Conservation (phyloP, 1,284 basidiomycete genomes). For the Cystobasidium pallidum region DNA sequence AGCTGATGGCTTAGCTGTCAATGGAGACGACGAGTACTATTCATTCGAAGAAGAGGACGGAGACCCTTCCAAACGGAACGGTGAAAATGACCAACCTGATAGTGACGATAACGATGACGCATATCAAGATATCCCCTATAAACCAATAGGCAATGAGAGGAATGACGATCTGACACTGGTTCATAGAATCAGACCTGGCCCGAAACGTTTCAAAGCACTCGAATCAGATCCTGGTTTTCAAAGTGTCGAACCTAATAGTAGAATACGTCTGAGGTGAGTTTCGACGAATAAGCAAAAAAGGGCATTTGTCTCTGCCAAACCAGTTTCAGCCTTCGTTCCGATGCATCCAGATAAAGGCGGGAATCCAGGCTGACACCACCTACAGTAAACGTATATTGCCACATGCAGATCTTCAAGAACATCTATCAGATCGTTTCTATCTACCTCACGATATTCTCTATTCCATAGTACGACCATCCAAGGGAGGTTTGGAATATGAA, state of each 20-base stretch:
- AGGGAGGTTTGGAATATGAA: conserved; percentile 80
- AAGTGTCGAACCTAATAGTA: conserved; percentile 81
- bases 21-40: conserved; percentile 5
- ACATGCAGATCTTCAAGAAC: conserved; percentile 77
- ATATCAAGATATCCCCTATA: conserved; percentile 1
- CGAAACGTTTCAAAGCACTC: conserved; percentile 67
- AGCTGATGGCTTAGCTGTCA: too few species aligned
- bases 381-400: conserved; percentile 70
- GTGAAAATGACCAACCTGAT: background rate
- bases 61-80: background rate
- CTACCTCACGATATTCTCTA: conserved; percentile 85
- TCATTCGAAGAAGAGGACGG: conserved; percentile 18
- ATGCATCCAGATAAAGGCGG: too few species aligned
- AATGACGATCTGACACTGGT: conserved; percentile 62
- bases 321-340: too few species aligned
- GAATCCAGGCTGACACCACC: background rate
- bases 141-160: conserved; percentile 13
- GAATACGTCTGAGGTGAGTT: conserved; percentile 77
- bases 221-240: conserved; percentile 73
- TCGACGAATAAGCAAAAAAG: too few species aligned
- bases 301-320: too few species aligned
- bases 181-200: conserved; percentile 74
- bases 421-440: conserved; percentile 80
- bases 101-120: background rate
- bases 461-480: conserved; percentile 73